Percentiles rank a stretch among this genome's conserved stretches.
Conservation (phyloP, 306 rosid species). For the Styphnolobium japonicum region DNA sequence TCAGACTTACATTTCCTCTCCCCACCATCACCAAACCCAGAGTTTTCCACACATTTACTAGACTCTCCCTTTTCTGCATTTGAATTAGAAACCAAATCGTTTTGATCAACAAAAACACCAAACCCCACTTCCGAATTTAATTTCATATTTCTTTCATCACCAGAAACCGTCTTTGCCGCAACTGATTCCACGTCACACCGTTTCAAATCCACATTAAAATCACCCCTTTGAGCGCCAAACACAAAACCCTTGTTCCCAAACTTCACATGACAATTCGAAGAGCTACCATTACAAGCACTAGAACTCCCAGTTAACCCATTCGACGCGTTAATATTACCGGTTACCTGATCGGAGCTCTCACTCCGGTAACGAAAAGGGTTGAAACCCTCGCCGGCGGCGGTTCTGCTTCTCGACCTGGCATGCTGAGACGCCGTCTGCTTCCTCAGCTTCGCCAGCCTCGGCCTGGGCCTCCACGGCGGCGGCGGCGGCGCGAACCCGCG, state of each 20-base stretch:
- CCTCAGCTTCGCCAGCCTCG: slow-evolving; percentile 62
- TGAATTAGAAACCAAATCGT: slow-evolving; percentile 21
- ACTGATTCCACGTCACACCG: slow-evolving; percentile 11
- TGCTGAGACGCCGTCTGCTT: slow-evolving; percentile 59
- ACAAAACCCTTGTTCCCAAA: slow-evolving; percentile 29
- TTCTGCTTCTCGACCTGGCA: slow-evolving; percentile 39
- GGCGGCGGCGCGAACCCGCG: slow-evolving; percentile 22
- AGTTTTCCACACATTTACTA: slow-evolving; percentile 11
- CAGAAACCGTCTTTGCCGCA: slow-evolving; percentile 17
- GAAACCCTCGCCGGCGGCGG: slow-evolving; percentile 28
- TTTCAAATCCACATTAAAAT: slow-evolving; percentile 25
- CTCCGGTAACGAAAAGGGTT: slow-evolving; percentile 40
- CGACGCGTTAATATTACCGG: neutral
- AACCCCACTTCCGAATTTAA: slow-evolving; percentile 28
- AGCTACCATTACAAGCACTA: neutral
- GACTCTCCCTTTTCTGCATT: slow-evolving; percentile 25
- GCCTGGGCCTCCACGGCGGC: slow-evolving; percentile 40
- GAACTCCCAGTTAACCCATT: slow-evolving; percentile 8
- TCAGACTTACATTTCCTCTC: neutral
- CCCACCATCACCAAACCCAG: neutral
- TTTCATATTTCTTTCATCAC: slow-evolving; percentile 4
- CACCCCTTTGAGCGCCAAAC: slow-evolving; percentile 36
- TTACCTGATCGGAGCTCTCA: slow-evolving; percentile 34
- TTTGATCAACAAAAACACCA: slow-evolving; percentile 34
- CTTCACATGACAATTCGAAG: neutral